Evolutionary conservation across 306 rosid species (phyloP), one percentile per base, ranked within the genome.

Genomic region (Citrullus mucosospermus): DNA sequence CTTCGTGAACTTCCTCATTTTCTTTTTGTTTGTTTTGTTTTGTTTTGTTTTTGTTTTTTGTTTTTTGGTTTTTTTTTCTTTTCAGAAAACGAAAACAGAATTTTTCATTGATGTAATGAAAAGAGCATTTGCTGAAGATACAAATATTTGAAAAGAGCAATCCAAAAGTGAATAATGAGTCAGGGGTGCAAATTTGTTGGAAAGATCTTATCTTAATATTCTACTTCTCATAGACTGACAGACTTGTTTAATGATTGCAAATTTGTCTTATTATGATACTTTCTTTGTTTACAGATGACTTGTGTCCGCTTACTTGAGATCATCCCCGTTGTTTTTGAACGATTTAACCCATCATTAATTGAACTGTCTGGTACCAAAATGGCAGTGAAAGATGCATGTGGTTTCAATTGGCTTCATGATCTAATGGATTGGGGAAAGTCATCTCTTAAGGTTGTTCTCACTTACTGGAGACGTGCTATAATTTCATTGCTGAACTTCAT

Each of bases 401-500:
- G 90, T 80, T 85, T 95, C 78, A 74, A 81, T 38, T 92, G 97
- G 98, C 88, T 95, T 85, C 86, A 85, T 80, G 91, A 90, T 88
- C 86, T 92, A 62, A 84, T 89, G 87, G 90, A 89, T 80, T 95
- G 98, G 97, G 89, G 98, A n/a, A 95, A 86, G 87, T 95, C 98
- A 81, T 84, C 90, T 62, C 97, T 95, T 75, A 88, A 88, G 85
- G 97, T 91, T 80, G 88, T 92, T 75, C 81, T 87, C 48, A 89
- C 93, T 82, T 95, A 95, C 80, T 95, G 98, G 98, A 89, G 86
- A 86, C 83, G 89, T 74, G 80, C 96, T 77, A 80, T 91, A 67
- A 76, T 85, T 77, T 78, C 85, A 78, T 81, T 90, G 89, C 84
- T 95, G 86, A 87, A 85, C 77, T 88, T 82, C 82, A 80, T 92